Evolutionary conservation across 1,284 basidiomycete species (phyloP).

Genomic region (Microstroma glucosiphilum): DNA sequence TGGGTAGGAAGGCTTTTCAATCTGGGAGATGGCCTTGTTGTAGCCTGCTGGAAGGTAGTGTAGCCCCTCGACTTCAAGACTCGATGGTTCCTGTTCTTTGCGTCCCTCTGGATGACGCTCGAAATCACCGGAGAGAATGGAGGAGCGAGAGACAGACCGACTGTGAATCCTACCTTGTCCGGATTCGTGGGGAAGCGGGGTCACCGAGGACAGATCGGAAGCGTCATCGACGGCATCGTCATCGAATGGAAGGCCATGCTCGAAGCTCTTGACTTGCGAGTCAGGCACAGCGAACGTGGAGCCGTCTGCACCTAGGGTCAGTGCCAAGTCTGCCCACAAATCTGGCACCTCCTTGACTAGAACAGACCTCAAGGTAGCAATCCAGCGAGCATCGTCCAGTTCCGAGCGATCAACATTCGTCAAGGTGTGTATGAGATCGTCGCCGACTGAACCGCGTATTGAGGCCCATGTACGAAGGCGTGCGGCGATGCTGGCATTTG

Average conservation of each 20-base stretch:
- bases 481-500: background rate
- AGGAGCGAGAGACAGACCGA: background rate
- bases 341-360: conserved; percentile 1
- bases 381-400: background rate
- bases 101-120: background rate
- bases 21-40: background rate
- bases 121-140: background rate
- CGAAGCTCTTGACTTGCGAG: too few relatives aligned
- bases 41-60: background rate
- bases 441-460: background rate
- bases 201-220: background rate
- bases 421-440: background rate
- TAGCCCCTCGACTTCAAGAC: background rate
- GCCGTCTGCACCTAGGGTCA: background rate
- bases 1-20: background rate
- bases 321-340: background rate
- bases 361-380: background rate
- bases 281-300: background rate
- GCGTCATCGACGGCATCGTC: background rate
- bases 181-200: background rate
- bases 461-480: background rate
- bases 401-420: background rate
- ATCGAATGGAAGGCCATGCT: too few relatives aligned
- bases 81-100: background rate
- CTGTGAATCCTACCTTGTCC: background rate